Evolutionary conservation across 306 rosid species (phyloP), one percentile per base, ranked within the genome.

Genomic region (Leucaena leucocephala): DNA sequence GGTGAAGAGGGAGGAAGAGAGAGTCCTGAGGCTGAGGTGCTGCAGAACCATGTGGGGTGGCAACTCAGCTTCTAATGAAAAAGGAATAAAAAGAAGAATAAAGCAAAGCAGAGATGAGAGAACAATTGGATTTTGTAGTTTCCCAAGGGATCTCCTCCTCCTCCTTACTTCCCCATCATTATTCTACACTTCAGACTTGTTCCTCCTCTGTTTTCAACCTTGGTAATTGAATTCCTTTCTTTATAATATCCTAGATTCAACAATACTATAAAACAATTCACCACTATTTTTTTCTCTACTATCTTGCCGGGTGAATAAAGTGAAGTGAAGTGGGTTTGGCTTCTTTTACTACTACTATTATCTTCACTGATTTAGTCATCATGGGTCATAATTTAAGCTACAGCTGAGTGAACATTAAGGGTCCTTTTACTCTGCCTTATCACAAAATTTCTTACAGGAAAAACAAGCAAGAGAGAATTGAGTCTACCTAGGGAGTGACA

Each of bases 61-160:
- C 93, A 91, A 92, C 89, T 90, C 88, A 86, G 82, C 82, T 75
- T 72, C 70, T 46, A 64, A 40, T 76, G 80, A 72, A 84, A 66
- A 72, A 74, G 44, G 63, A 80, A 78, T 57, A 74, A 82, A 82
- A 79, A 68, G 61, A 27, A 71, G 65, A 78, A 81, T 74, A 83
- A 84, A 76, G 88, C 78, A 89, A 81, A 89, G 80, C 88, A 85
- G 43, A 81, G 74, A 65, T 78, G 79, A 22, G 90, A 86, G 91
- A 92, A 89, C 94, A 89, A 80, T 75, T 45, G 96, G 97, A 94
- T 94, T 94, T 89, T 94, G 97, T 94, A 92, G 87, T 89, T 79
- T 82, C 85, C 93, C 98, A 85, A 94, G 92, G 96, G 97, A 94
- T 92, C 84, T 92, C 83, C 98, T 84, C 82, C 69, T 81, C 87